Evolutionary conservation across 139 green algal genomes (phyloP).

Genomic region (Micractinium sp.): DNA sequence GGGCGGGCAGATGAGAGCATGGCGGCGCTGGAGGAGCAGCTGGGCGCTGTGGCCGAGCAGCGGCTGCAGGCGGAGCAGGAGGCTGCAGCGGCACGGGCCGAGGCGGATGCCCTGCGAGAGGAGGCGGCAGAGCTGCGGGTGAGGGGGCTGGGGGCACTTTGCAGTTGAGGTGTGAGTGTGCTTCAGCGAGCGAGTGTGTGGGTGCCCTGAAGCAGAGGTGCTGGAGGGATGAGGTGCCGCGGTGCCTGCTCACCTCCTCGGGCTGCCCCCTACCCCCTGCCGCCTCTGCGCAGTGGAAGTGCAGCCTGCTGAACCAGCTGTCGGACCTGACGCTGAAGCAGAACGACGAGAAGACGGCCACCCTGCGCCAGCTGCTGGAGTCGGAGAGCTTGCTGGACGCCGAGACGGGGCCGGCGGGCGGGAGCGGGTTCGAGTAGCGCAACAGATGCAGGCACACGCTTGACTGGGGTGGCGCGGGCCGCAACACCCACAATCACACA

Average conservation of each 20-base stretch:
- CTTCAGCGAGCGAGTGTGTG: background rate
- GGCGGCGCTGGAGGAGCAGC: background rate
- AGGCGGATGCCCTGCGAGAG: background rate
- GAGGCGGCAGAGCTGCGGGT: constrained; percentile 15
- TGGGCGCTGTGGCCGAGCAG: background rate
- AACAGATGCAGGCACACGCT: no score
- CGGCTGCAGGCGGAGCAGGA: background rate
- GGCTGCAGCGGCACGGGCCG: background rate
- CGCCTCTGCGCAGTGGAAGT: constrained; percentile 17
- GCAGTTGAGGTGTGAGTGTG: background rate
- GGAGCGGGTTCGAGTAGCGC: background rate
- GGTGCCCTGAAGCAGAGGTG: background rate
- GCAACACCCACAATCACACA: no score
- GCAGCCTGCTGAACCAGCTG: constrained; percentile 27
- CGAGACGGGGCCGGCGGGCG: background rate
- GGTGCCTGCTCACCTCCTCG: background rate
- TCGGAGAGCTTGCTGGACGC: constrained; percentile 28
- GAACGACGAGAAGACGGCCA: constrained; percentile 34
- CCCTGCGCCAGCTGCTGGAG: constrained; percentile 28
- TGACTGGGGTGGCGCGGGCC: no score
- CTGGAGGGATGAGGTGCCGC: background rate
- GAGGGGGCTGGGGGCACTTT: background rate
- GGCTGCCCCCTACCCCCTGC: background rate
- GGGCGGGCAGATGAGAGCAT: constrained; percentile 5
- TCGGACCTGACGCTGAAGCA: constrained; percentile 29